Percentiles rank a stretch among this genome's conserved stretches.
These are phyloP conservation scores for Ramichloridium luteum DNA, from an alignment of 2,329 filamentous ascomycete genomes.

Conservation along the genomic window DNA sequence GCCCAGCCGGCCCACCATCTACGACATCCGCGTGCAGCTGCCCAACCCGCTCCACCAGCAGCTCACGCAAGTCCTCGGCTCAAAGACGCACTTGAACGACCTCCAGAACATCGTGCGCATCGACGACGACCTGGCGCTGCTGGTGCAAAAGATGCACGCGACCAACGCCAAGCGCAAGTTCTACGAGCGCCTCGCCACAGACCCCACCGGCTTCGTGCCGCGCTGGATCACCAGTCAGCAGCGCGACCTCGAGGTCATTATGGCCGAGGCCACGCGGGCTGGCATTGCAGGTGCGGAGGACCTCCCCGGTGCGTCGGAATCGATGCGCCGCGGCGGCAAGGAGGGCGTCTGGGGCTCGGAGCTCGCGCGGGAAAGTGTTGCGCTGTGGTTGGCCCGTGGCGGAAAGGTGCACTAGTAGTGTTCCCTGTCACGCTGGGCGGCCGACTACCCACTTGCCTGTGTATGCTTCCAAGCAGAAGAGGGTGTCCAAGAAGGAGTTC, in stretches of 20 bases:
- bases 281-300: conserved; percentile 43
- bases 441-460: too few species aligned
- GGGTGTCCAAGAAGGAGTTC: conserved; percentile 8
- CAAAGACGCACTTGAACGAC: conserved; percentile 42
- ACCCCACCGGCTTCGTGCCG: conserved; percentile 72
- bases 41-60: conserved; percentile 71
- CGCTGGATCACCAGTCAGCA: conserved; percentile 88
- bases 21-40: conserved; percentile 72
- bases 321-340: conserved; percentile 51
- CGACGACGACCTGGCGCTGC: conserved; percentile 73
- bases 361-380: conserved; percentile 49
- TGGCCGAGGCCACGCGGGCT: conserved; percentile 62
- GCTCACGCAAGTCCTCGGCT: conserved; percentile 34
- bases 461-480: too few species aligned
- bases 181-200: conserved; percentile 62
- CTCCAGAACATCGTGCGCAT: conserved; percentile 64
- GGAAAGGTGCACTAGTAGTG: conserved; percentile 12
- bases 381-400: conserved; percentile 40
- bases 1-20: conserved; percentile 62
- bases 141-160: conserved; percentile 70
- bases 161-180: conserved; percentile 88
- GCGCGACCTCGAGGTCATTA: conserved; percentile 74
- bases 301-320: neutral
- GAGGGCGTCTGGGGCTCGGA: conserved; percentile 52
- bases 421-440: too few species aligned